These are phyloP conservation scores for Malus hybrid DNA, from an alignment of 331 rosid species.

Conservation along the genomic window DNA sequence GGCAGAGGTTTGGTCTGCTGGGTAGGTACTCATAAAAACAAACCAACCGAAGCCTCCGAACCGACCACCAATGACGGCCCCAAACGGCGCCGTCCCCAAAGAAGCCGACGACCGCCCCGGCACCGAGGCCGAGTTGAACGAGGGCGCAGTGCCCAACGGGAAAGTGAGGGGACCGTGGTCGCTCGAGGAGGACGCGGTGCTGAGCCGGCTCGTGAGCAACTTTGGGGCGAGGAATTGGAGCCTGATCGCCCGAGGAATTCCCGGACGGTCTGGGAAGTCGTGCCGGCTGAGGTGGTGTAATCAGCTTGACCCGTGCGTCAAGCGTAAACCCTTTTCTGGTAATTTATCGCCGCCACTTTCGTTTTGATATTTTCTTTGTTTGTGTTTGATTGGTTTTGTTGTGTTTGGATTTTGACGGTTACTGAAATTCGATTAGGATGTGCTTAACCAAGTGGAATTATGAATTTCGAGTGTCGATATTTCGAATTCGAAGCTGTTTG, in stretches of 20 bases:
- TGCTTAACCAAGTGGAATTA: background rate
- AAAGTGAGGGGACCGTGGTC: constrained; percentile 76
- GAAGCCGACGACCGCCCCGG: constrained; percentile 15
- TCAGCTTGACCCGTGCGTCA: constrained; percentile 66
- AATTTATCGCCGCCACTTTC: constrained; percentile 22
- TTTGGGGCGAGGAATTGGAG: constrained; percentile 78
- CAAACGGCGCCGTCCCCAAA: constrained; percentile 25
- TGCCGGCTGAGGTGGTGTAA: constrained; percentile 87
- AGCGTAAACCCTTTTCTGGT: constrained; percentile 80
- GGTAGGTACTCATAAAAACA: background rate
- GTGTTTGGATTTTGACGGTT: background rate
- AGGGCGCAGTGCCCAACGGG: background rate
- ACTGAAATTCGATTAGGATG: background rate
- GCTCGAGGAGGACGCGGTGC: constrained; percentile 57
- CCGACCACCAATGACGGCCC: constrained; percentile 10
- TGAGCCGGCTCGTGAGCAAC: constrained; percentile 48
- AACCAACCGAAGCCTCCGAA: background rate
- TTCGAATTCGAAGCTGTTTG: no score
- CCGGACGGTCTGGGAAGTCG: constrained; percentile 73
- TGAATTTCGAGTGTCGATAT: background rate
- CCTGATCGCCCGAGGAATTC: constrained; percentile 63
- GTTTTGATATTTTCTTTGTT: background rate
- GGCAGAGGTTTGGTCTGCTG: constrained; percentile 1
- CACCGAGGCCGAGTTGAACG: constrained; percentile 9
- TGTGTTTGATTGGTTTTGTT: background rate